Base-by-base conservation (phyloP, 2,329 filamentous ascomycete species). In the Diaporthe eres region DNA sequence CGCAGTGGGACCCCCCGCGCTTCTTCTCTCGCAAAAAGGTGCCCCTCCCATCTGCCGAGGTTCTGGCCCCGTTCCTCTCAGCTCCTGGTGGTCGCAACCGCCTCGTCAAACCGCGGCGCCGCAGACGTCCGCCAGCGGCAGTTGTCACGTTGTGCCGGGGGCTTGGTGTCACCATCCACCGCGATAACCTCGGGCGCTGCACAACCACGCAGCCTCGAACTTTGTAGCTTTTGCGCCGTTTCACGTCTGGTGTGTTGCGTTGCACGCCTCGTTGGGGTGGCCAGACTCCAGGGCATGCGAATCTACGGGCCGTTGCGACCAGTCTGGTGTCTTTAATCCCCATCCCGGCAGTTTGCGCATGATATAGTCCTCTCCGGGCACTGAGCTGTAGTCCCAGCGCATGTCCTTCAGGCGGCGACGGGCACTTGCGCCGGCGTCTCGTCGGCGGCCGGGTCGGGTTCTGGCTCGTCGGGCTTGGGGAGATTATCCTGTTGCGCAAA, bases 391-490 rank as follows among this genome's bases (percentile, higher is more conserved):
- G 19, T 65, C 7, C 31, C 25, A 22, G n/a, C n/a, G 34, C 58
- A 37, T 34, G 9, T 39, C 9, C 1, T 57, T 83, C 81, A 88
- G 71, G 85, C 86, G 55, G 85, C 81, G 77, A 88, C 80, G 74
- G 84, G 80, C 25, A 88, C 82, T 77, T 85, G 82, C 71, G 81
- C 80, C 19, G 81, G 80, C 2, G 82, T 78, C 65, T 82, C 82
- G 28, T 80, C 44, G 80, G 79, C 34, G 80, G 65, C 47, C 25
- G 83, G 72, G n/a, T 80, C 80, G 39, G 80, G 77, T 15, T 79
- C 80, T n/a, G 80, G 79, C n/a, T 80, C 80, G 76, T 87, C 85
- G 0, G 87, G 87, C 34, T 85, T 83, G 0, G 86, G 85, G 19
- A 88, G 78, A 74, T 87, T 85, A 72, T 87, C 85, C 87, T 88